phyloP scores from a whole-genome alignment of 1,139 yeast species.

The Pichia sp. region DNA sequence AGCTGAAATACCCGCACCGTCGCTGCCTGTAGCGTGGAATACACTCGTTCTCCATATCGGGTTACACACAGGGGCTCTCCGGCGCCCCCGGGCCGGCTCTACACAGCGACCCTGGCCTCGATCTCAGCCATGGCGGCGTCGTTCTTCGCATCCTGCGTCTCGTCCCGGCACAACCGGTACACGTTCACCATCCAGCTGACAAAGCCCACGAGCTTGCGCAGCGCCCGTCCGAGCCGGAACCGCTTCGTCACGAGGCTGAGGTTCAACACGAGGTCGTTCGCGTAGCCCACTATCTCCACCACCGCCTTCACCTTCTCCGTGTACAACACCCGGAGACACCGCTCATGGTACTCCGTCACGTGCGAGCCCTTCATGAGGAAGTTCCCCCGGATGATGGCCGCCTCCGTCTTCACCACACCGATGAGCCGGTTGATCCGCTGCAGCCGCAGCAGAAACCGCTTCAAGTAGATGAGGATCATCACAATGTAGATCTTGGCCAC shows the following conservation, averaged over 20 bases:
- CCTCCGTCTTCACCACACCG: slow-evolving; percentile 18
- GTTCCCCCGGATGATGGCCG: slow-evolving; percentile 8
- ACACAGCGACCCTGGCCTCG: background rate
- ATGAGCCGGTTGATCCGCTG: slow-evolving; percentile 23
- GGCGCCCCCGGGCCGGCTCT: background rate
- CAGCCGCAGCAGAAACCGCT: slow-evolving; percentile 22
- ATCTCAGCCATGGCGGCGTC: slow-evolving; percentile 3
- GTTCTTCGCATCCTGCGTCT: slow-evolving; percentile 8
- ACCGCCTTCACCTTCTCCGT: slow-evolving; percentile 26
- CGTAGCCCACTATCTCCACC: slow-evolving; percentile 28
- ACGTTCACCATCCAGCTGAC: slow-evolving; percentile 30
- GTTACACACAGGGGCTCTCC: too few relatives aligned
- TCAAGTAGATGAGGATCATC: slow-evolving; percentile 28
- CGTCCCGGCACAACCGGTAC: slow-evolving; percentile 28
- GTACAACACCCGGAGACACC: slow-evolving; percentile 22
- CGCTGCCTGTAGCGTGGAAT: too few relatives aligned
- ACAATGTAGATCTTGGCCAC: slow-evolving; percentile 28
- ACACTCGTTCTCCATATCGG: too few relatives aligned
- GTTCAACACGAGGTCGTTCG: slow-evolving; percentile 29
- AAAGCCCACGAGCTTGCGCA: slow-evolving; percentile 23
- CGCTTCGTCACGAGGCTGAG: slow-evolving; percentile 23
- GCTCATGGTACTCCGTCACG: slow-evolving; percentile 13
- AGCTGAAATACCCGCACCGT: too few relatives aligned
- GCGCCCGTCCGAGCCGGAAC: slow-evolving; percentile 22
- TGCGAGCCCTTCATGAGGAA: slow-evolving; percentile 1